Evolutionary conservation across 352 stramenopile genomes (phyloP).

Genomic region (Pythium monospermum): DNA sequence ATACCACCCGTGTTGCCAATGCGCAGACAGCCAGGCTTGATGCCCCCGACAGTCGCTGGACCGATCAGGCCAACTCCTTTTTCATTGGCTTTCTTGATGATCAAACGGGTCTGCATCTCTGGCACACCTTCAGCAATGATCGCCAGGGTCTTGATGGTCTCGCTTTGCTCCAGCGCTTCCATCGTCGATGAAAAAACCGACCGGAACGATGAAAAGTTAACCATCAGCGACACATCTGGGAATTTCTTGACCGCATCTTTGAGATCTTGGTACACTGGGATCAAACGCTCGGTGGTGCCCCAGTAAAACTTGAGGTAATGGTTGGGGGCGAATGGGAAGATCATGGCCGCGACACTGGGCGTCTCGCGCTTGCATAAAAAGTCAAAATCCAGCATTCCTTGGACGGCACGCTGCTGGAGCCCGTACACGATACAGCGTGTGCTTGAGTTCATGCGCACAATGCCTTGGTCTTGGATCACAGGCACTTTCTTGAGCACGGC

Average conservation of each 20-base stretch:
- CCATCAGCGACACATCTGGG: constrained; percentile 89
- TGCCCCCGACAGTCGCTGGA: constrained; percentile 94
- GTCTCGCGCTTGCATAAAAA: constrained; percentile 95
- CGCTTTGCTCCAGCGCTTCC: constrained; percentile 91
- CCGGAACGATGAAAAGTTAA: constrained; percentile 98
- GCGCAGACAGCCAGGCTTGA: constrained; percentile 95
- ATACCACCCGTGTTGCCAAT: constrained; percentile 98
- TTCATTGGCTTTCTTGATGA: constrained; percentile 90
- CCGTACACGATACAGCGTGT: constrained; percentile 95
- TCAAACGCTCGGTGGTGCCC: constrained; percentile 92
- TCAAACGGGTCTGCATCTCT: constrained; percentile 92
- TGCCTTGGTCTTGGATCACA: constrained; percentile 74
- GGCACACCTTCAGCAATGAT: constrained; percentile 97
- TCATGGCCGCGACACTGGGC: constrained; percentile 92
- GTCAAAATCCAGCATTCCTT: constrained; percentile 98
- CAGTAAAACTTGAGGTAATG: constrained; percentile 98
- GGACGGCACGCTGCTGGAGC: constrained; percentile 91
- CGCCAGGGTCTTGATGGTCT: constrained; percentile 93
- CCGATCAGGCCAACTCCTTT: constrained; percentile 94
- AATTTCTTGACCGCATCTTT: constrained; percentile 92
- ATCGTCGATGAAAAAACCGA: constrained; percentile 94
- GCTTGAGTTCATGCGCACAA: constrained; percentile 80
- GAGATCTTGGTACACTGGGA: constrained; percentile 90
- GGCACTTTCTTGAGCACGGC: constrained; percentile 18
- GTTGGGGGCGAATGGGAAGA: constrained; percentile 95